These are phyloP conservation scores for Pyrenophora seminiperda DNA, from an alignment of 2,329 filamentous ascomycete species.

Conservation along the genomic window DNA sequence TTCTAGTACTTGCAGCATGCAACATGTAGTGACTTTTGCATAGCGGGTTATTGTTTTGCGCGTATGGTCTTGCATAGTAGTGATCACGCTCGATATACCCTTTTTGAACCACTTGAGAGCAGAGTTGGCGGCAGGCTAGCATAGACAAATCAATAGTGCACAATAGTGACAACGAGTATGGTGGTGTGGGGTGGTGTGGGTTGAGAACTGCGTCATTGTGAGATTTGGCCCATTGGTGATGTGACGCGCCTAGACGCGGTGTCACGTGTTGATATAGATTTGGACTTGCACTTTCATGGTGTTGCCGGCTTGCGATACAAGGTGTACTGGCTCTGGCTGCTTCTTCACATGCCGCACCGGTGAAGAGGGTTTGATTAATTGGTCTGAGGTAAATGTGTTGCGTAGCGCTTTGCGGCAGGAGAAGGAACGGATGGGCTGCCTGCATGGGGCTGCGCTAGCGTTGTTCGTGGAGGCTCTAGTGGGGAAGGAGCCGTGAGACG, in stretches of 20 bases:
- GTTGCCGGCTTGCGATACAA: too few relatives aligned
- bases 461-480: constrained; percentile 12
- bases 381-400: too few relatives aligned
- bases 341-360: too few relatives aligned
- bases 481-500: constrained; percentile 22
- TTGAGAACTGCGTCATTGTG: neutral
- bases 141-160: constrained; percentile 5
- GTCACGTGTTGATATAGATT: constrained; percentile 13
- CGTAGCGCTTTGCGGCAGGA: neutral
- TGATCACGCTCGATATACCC: constrained; percentile 18
- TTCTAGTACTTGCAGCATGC: neutral
- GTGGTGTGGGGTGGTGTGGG: neutral
- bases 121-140: constrained; percentile 1
- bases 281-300: too few relatives aligned
- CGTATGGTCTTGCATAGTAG: constrained; percentile 16
- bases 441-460: constrained; percentile 19
- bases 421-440: neutral
- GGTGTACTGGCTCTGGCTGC: too few relatives aligned
- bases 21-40: constrained; percentile 17
- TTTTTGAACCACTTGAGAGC: neutral
- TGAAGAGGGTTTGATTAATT: too few relatives aligned
- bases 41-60: constrained; percentile 23
- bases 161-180: neutral
- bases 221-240: neutral
- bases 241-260: constrained; percentile 17